Evolutionary conservation across 371 early-diverging fungal genomes (phyloP).

Genomic region (Haplosporangium sp.): DNA sequence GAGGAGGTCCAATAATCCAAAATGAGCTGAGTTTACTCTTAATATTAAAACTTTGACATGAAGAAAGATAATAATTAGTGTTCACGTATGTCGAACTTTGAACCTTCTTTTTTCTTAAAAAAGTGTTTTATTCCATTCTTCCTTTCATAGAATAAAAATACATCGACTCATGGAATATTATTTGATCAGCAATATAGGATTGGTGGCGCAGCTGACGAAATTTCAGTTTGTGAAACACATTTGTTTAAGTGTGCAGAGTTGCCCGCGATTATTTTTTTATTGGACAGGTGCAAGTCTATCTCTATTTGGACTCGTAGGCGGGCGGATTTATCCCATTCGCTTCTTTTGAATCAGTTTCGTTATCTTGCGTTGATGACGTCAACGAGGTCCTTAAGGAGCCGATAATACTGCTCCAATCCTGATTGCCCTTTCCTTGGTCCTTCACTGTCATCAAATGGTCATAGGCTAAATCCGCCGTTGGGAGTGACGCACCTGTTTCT

Average conservation of each 20-base stretch:
- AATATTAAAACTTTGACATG: not conserved
- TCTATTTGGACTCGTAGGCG: slow-evolving; percentile 4
- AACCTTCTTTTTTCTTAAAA: no score
- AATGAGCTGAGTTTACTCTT: not conserved
- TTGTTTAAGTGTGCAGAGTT: not conserved
- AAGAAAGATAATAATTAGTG: no score
- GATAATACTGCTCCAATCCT: slow-evolving; percentile 52
- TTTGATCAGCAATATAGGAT: no score
- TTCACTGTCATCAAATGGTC: slow-evolving; percentile 26
- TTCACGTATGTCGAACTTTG: no score
- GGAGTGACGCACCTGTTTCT: slow-evolving; percentile 34
- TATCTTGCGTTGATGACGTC: slow-evolving; percentile 13
- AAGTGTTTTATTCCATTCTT: no score
- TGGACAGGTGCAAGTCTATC: not conserved
- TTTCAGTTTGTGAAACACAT: no score
- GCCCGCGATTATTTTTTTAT: not conserved
- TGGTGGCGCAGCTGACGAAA: no score
- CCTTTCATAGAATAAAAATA: no score
- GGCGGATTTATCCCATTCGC: not conserved
- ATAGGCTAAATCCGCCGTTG: slow-evolving; percentile 41
- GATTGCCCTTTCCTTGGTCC: slow-evolving; percentile 33
- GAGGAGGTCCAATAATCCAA: no score
- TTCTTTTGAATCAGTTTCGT: not conserved
- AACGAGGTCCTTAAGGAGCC: slow-evolving; percentile 20
- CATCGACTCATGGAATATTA: no score